A percentile compares a stretch with the other conserved stretches of the same genome.
Conservation (phyloP, 305 asterid species). For the Fraxinus paxiana region DNA sequence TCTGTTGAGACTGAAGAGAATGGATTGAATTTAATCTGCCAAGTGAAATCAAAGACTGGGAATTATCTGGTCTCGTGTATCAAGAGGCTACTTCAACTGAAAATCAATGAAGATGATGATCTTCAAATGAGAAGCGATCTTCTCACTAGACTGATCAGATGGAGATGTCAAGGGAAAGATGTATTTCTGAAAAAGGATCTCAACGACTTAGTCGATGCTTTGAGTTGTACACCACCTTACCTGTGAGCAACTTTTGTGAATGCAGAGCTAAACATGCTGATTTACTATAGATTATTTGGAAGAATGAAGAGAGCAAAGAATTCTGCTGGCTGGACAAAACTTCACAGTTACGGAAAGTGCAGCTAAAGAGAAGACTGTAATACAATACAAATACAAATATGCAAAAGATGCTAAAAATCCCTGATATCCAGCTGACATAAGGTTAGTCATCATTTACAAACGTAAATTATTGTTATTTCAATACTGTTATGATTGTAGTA, state of each 20-base stretch:
- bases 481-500: not conserved
- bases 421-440: not conserved
- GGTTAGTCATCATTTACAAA: not conserved
- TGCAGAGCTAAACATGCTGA: not conserved
- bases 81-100: conserved; percentile 43
- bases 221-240: conserved; percentile 31
- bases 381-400: not conserved
- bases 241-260: not conserved
- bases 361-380: not conserved
- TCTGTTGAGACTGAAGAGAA: conserved; percentile 56
- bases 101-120: conserved; percentile 28
- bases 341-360: not conserved
- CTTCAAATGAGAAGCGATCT: conserved; percentile 47
- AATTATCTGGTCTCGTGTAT: conserved; percentile 55
- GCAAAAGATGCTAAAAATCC: not conserved
- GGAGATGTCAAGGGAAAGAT: conserved; percentile 57
- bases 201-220: conserved; percentile 37
- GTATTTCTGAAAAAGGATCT: conserved; percentile 39
- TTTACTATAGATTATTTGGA: not conserved
- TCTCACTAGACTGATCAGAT: conserved; percentile 39
- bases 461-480: not conserved
- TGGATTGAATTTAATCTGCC: conserved; percentile 37
- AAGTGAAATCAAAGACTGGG: conserved; percentile 47
- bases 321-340: not conserved
- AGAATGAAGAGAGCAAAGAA: not conserved